Evolutionary conservation across 208 protist genomes (phyloP), one percentile per base, ranked within the genome.

Genomic region (Kentomonas sorsogonicus): DNA sequence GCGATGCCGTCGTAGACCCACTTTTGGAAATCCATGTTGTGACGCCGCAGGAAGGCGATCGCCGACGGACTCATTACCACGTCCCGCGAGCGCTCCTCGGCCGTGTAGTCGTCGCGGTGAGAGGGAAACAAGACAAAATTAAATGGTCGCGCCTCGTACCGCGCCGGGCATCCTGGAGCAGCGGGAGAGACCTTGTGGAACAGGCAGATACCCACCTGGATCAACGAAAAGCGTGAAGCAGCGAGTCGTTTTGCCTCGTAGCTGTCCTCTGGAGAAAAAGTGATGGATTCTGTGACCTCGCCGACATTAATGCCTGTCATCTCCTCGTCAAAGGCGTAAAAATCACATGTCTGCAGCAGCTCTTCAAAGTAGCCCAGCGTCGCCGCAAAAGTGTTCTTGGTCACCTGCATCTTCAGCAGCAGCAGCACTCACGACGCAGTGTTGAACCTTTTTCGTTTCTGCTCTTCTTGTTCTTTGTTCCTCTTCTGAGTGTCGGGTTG

Each of bases 301-400:
- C 72, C 40, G 48, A 74, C 68, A 51, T 63, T 82, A 34, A 91
- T 91, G 18, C 86, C 86, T 18, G 86, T 91, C 86, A 93, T 91
- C 67, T 93, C 86, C 61, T 89, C 83, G 66, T 93, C 86, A 53
- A 93, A 63, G 6, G 86, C 83, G 55, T 86, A 86, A 59, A 93
- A 93, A 41, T 90, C 83, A 44, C 82, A 91, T 27, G 57, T 80
- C 44, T 68, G 18, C 31, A 93, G 60, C 47, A 90, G 44, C 43
- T 78, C 52, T 34, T 76, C 52, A 71, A 94, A 91, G 59, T 87
- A 69, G 39, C 68, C 65, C 48, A 89, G 69, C 36, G 74, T 67
- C 25, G 81, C 74, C 25, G 79, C 67, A 53, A 94, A 91, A 40
- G 53, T 89, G 31, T 73, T 69, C 41, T 69, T 56, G 16, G 72